Evolutionary conservation across 257 asterid species (phyloP).

Genomic region (Scutellaria minor): DNA sequence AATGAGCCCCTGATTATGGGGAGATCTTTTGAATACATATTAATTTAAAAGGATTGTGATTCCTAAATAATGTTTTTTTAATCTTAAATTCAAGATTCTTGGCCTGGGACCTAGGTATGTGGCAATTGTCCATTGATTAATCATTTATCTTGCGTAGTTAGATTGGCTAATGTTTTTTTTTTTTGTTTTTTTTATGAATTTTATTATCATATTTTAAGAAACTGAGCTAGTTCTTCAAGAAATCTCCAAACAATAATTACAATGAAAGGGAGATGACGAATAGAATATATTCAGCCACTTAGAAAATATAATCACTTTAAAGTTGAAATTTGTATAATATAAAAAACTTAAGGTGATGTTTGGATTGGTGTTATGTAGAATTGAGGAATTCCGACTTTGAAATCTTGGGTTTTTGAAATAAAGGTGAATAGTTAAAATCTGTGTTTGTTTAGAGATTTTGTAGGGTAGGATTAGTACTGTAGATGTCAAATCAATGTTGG

Average conservation of each 20-base stretch:
- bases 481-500: no score
- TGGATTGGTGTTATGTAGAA: no score
- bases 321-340: no score
- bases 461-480: no score
- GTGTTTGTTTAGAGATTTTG: no score
- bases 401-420: no score
- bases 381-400: no score
- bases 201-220: background rate
- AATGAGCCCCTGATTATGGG: conserved; percentile 14
- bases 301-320: no score
- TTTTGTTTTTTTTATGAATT: conserved; percentile 14
- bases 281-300: background rate
- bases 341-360: no score
- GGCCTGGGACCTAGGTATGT: conserved; percentile 33
- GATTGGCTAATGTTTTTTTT: conserved; percentile 21
- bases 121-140: conserved; percentile 33
- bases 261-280: background rate
- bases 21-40: conserved; percentile 3
- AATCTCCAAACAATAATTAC: conserved; percentile 10
- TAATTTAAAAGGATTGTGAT: conserved; percentile 1
- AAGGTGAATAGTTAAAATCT: no score
- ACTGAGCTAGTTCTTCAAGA: background rate
- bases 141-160: conserved; percentile 24
- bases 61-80: background rate
- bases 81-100: conserved; percentile 20